phyloP scores from a whole-genome alignment of 768 basidiomycete species.

The Leucogyrophana mollusca region DNA sequence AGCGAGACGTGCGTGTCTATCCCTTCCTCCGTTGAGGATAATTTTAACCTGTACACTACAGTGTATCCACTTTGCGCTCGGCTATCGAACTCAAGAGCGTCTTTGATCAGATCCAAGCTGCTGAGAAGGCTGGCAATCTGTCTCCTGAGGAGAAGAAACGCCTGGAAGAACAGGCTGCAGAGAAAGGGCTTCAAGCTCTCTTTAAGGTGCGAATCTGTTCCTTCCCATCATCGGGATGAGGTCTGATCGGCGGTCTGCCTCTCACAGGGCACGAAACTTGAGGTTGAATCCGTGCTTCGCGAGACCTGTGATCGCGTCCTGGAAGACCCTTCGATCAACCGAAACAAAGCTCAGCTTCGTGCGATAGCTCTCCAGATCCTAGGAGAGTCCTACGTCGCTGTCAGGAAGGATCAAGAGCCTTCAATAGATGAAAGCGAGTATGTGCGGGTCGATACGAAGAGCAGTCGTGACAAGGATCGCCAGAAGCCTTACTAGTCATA shows the following conservation, averaged over 20 bases:
- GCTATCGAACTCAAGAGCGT: slow-evolving; percentile 88
- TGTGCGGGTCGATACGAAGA: slow-evolving; percentile 77
- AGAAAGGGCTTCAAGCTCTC: slow-evolving; percentile 86
- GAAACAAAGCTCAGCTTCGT: slow-evolving; percentile 62
- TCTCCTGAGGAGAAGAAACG: slow-evolving; percentile 75
- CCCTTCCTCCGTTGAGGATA: neutral
- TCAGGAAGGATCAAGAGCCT: slow-evolving; percentile 58
- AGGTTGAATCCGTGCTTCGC: slow-evolving; percentile 84
- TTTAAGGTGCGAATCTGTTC: slow-evolving; percentile 65
- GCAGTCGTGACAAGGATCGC: slow-evolving; percentile 48
- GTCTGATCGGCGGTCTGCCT: too few relatives aligned
- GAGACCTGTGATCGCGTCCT: slow-evolving; percentile 86
- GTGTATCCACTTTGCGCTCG: slow-evolving; percentile 80
- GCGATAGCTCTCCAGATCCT: slow-evolving; percentile 83
- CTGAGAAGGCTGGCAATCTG: slow-evolving; percentile 81
- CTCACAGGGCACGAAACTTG: slow-evolving; percentile 80
- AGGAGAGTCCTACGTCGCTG: slow-evolving; percentile 73
- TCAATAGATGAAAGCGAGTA: slow-evolving; percentile 70
- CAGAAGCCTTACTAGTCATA: slow-evolving; percentile 22
- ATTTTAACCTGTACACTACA: slow-evolving; percentile 24
- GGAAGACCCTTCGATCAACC: slow-evolving; percentile 49
- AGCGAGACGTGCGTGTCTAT: slow-evolving; percentile 75
- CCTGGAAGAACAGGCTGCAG: slow-evolving; percentile 89
- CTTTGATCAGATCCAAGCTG: slow-evolving; percentile 90
- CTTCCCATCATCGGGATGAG: too few relatives aligned